A percentile compares a stretch with the other conserved stretches of the same genome.
These are phyloP conservation scores for Acacia concinna DNA, from an alignment of 331 rosid genomes.

Conservation along the genomic window DNA sequence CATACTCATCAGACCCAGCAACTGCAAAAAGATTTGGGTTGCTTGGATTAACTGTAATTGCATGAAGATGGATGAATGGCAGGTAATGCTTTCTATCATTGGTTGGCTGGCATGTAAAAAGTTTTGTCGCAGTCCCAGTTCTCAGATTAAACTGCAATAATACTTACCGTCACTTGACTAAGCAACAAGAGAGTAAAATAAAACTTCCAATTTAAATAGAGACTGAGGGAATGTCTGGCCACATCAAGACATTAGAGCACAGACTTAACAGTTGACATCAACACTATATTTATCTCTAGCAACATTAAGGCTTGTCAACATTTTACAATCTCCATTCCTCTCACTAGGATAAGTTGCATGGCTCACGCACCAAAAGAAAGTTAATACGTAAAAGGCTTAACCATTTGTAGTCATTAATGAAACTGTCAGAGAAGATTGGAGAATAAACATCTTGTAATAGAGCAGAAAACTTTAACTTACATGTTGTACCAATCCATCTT, in stretches of 20 bases:
- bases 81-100: constrained; percentile 32
- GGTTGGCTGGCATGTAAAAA: constrained; percentile 55
- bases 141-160: constrained; percentile 68
- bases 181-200: constrained; percentile 4
- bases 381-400: constrained; percentile 6
- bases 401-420: background rate
- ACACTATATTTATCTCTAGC: constrained; percentile 5
- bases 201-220: background rate
- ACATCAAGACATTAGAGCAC: constrained; percentile 2
- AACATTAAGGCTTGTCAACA: background rate
- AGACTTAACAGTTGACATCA: background rate
- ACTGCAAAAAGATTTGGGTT: constrained; percentile 66
- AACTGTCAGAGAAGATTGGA: constrained; percentile 2
- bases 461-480: constrained; percentile 43
- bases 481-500: constrained; percentile 73
- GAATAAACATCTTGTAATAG: constrained; percentile 1
- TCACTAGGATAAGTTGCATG: background rate
- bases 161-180: constrained; percentile 32
- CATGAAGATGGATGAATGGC: constrained; percentile 47
- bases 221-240: background rate
- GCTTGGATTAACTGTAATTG: constrained; percentile 71
- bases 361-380: background rate
- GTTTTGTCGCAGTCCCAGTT: constrained; percentile 49
- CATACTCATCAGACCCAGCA: constrained; percentile 63
- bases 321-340: background rate